phyloP scores from a whole-genome alignment of 805 yeast genomes.

The Candida nonsorbophila region DNA sequence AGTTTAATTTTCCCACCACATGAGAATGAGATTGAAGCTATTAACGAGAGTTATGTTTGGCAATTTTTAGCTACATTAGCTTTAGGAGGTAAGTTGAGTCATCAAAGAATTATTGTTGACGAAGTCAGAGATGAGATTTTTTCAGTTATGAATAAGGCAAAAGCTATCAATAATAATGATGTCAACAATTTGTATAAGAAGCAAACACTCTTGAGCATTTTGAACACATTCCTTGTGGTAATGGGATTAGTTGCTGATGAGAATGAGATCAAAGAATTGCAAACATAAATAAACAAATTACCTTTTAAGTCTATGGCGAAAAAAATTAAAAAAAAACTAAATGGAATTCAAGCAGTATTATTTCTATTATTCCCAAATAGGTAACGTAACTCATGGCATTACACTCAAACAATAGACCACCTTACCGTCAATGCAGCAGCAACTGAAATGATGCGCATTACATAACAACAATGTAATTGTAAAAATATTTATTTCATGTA shows the following conservation, averaged over 20 bases:
- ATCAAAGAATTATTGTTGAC: slow-evolving; percentile 90
- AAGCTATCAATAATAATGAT: slow-evolving; percentile 50
- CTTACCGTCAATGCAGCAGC: too few species aligned
- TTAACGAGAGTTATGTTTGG: slow-evolving; percentile 70
- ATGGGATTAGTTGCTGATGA: slow-evolving; percentile 94
- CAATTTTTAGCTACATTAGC: slow-evolving; percentile 94
- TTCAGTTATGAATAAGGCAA: slow-evolving; percentile 77
- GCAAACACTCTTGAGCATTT: slow-evolving; percentile 63
- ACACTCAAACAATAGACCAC: too few species aligned
- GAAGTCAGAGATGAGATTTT: slow-evolving; percentile 92
- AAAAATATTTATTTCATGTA: too few species aligned
- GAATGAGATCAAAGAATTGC: slow-evolving; percentile 76
- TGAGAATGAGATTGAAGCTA: slow-evolving; percentile 41
- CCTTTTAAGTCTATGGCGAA: too few species aligned
- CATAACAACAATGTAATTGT: too few species aligned
- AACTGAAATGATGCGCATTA: too few species aligned
- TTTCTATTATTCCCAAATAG: too few species aligned
- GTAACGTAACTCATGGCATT: too few species aligned
- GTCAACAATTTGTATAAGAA: slow-evolving; percentile 39
- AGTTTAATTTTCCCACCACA: slow-evolving; percentile 78
- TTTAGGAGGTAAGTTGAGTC: slow-evolving; percentile 81
- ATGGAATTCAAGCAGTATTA: too few species aligned
- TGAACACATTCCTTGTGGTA: slow-evolving; percentile 89
- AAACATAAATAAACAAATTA: too few species aligned
- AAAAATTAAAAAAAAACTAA: too few species aligned